Evolutionary conservation across 202 grass and related monocot species (phyloP), one percentile per base, ranked within the genome.

Genomic region (Sporobolus alterniflorus): DNA sequence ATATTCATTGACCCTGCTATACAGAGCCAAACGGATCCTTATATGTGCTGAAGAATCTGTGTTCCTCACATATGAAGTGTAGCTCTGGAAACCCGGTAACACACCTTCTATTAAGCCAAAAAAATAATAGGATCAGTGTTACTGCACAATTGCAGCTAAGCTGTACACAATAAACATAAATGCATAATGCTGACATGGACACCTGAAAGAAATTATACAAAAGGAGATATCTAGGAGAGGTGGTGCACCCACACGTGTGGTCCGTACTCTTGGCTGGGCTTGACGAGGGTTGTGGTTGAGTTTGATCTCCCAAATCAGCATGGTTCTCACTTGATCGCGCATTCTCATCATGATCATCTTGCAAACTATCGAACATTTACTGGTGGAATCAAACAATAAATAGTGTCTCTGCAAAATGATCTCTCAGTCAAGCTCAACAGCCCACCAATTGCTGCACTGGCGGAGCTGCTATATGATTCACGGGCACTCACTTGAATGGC

Each of bases 181-280:
- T 75, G 31, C 60, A 13, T 50, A 86, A 46, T n/a, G 36, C 46
- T 79, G 10, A 30, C 41, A 22, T 22, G 30, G 12, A 65, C 46
- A 41, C 39, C 14, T 30, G 73, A 70, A 33, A 69, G 49, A 25
- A 42, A 84, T 56, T 11, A 12, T 88, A 18, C 33, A 31, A 80
- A 17, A 11, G 12, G 15, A 40, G 1, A 41, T 59, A 57, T 70
- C 30, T 46, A 49, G 7, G 1, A 69, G 63, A 65, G 10, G n/a
- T 60, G 55, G 17, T 44, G 41, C 63, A 81, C 92, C 89, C 79
- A 98, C 96, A 13, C n/a, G n/a, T 83, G 62, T 96, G 83, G 47
- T 76, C 75, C 56, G 76, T 69, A 76, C 60, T 71, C 49, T 84
- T 26, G 2, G 77, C 86, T 76, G 83, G 85, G 63, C 78, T 93